Percentiles rank a stretch among this genome's conserved stretches.
These are phyloP conservation scores for Cynanchum wilfordii DNA, from an alignment of 257 asterid species.

Conservation along the genomic window DNA sequence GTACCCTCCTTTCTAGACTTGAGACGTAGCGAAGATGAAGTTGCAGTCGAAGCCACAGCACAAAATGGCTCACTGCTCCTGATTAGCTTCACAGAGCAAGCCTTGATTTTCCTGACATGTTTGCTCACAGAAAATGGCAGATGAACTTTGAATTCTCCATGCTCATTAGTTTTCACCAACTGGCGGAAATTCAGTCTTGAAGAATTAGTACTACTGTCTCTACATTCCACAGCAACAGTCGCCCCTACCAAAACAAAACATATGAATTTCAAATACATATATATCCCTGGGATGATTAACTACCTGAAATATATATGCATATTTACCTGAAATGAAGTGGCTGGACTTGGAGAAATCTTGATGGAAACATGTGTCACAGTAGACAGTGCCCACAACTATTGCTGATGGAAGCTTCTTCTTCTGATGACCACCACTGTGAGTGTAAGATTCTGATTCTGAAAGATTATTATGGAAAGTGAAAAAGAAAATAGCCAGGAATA, in stretches of 20 bases:
- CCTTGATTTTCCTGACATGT: constrained; percentile 52
- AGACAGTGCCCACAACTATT: constrained; percentile 67
- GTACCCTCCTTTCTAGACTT: constrained; percentile 53
- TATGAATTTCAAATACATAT: too few relatives aligned
- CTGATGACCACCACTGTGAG: constrained; percentile 7
- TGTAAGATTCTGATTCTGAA: constrained; percentile 31
- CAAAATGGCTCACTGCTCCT: constrained; percentile 68
- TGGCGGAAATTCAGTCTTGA: constrained; percentile 31
- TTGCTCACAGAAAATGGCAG: constrained; percentile 63
- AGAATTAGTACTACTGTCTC: constrained; percentile 9
- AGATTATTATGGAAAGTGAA: constrained; percentile 13
- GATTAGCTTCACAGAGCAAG: constrained; percentile 61
- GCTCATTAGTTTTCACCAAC: constrained; percentile 53
- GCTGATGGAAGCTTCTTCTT: constrained; percentile 47
- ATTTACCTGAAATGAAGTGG: constrained; percentile 67
- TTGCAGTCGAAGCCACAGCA: constrained; percentile 55
- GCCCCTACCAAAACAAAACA: constrained; percentile 47
- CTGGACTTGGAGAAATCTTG: constrained; percentile 33
- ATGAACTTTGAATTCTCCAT: constrained; percentile 63
- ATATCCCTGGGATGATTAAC: too few relatives aligned
- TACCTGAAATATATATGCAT: neutral
- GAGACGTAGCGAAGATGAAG: constrained; percentile 46
- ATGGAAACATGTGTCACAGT: constrained; percentile 65
- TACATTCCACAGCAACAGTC: constrained; percentile 69
- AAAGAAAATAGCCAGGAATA: constrained; percentile 26